Evolutionary conservation across 768 basidiomycete genomes (phyloP), one percentile per base, ranked within the genome.

Genomic region (Collybiopsis confluens): DNA sequence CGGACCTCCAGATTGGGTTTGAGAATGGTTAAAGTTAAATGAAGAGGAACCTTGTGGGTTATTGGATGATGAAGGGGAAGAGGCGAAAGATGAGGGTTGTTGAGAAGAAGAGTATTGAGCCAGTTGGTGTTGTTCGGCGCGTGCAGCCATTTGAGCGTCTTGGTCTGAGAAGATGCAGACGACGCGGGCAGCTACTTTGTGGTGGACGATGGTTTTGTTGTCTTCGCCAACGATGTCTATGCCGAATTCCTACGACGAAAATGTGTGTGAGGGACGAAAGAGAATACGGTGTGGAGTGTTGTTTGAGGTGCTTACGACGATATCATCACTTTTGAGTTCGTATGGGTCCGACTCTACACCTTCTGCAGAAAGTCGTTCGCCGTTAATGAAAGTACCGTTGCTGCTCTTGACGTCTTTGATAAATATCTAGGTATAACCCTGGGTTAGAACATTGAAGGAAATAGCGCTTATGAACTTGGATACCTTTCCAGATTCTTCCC

Each of bases 181-280:
- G 33, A 94, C 93, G 26, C 92, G 89, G 3, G 96, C 94, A 9
- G 97, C 93, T 50, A 98, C 97, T 69, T 99, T 98, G 74, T 98
- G 95, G 71, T 99, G 97, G 45, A 98, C 86, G 54, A 98, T 94
- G 1, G 92, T 95, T 70, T 91, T 91, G 77, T 95, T 97, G 75
- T 99, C 97, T 64, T 99, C 97, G 58, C 92, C 90, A 51, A 97
- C 91, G 58, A 99, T 99, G 73, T 98, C 97, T 63, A 98, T 99
- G 54, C 97, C 97, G 67, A 97, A 98, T 86, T 98, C 95, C 94
- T n/a, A n/a, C n/a, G n/a, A n/a, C n/a, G n/a, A n/a, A n/a, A n/a
- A n/a, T n/a, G n/a, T n/a, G n/a, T n/a, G n/a, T n/a, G n/a, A n/a
- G n/a, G n/a, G n/a, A n/a, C n/a, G n/a, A n/a, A n/a, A n/a, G n/a